phyloP scores from a whole-genome alignment of 257 asterid genomes.

The Solanum etuberosum region DNA sequence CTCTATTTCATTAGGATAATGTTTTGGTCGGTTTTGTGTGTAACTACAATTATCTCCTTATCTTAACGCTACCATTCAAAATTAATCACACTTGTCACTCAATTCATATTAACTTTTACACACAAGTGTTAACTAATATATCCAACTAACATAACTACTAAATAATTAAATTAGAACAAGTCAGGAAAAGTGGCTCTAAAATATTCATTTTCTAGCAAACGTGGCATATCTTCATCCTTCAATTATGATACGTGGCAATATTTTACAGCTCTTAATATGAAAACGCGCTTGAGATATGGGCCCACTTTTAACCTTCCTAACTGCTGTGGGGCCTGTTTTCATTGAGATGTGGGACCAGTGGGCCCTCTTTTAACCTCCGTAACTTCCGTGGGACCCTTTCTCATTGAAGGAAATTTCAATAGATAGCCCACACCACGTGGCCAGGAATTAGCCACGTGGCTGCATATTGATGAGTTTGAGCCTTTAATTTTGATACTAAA shows the following conservation, averaged over 20 bases:
- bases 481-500: background rate
- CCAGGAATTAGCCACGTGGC: background rate
- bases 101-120: background rate
- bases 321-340: background rate
- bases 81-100: background rate
- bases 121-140: background rate
- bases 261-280: background rate
- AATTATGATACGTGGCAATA: background rate
- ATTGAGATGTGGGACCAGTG: background rate
- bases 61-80: background rate
- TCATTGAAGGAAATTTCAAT: background rate
- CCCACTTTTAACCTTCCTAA: background rate
- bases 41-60: background rate
- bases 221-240: background rate
- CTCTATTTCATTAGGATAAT: background rate
- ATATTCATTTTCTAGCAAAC: background rate
- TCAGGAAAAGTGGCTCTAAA: background rate
- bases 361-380: background rate
- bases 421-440: background rate
- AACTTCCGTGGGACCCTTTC: background rate
- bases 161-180: background rate
- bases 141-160: background rate
- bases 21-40: background rate
- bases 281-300: background rate
- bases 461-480: background rate